These are phyloP conservation scores for Sarcomyxa edulis DNA, from an alignment of 768 basidiomycete genomes.

Conservation along the genomic window DNA sequence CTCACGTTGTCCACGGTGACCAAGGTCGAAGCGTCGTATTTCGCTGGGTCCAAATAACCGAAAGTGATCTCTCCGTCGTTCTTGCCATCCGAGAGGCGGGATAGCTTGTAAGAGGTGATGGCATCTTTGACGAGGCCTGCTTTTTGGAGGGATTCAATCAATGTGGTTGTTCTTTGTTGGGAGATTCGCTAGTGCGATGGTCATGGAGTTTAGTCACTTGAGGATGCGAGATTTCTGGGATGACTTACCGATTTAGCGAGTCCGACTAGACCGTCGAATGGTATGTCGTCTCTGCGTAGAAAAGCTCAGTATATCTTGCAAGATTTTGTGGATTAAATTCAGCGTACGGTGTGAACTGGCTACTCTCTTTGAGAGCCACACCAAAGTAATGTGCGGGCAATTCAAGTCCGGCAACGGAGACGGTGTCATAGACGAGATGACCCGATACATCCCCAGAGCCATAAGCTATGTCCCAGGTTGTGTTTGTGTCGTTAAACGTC, in stretches of 20 bases:
- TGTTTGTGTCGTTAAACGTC: conserved; percentile 50
- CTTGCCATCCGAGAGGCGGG: conserved; percentile 60
- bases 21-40: conserved; percentile 59
- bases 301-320: no score
- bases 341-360: conserved; percentile 47
- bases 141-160: conserved; percentile 63
- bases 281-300: no score
- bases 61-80: conserved; percentile 83
- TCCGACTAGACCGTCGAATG: no score
- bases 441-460: conserved; percentile 67
- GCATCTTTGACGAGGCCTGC: conserved; percentile 53
- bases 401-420: conserved; percentile 59
- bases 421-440: conserved; percentile 53
- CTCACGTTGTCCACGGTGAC: conserved; percentile 62
- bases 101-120: conserved; percentile 77
- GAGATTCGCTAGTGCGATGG: conserved; percentile 45
- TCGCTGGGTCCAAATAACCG: conserved; percentile 62
- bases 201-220: neutral
- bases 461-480: conserved; percentile 57
- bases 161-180: conserved; percentile 57
- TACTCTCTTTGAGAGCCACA: conserved; percentile 51
- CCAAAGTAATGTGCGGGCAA: conserved; percentile 64
- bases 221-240: neutral
- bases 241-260: conserved; percentile 58
- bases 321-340: conserved; percentile 66